Evolutionary conservation across 768 basidiomycete species (phyloP), one percentile per base, ranked within the genome.

Genomic region (Xerocomellus chrysenteron): DNA sequence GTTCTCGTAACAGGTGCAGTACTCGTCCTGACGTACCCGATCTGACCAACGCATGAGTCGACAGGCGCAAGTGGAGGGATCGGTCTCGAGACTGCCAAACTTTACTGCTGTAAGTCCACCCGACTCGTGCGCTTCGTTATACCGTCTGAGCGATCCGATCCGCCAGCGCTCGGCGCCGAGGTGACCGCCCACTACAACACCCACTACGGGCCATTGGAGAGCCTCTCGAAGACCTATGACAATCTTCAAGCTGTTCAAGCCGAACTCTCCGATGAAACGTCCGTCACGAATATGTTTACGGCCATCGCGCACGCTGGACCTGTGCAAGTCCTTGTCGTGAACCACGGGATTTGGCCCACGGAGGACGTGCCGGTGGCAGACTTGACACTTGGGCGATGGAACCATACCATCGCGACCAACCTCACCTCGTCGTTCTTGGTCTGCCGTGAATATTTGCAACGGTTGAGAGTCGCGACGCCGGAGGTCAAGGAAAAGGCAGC

Each of bases 41-140:
- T 50, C 30, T 46, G 37, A 49, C 33, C 50, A 17, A 56, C 33
- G 7, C 32, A 16, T 48, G 35, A 28, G 47, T 50, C 28, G 17
- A 47, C 66, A 85, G 89, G 89, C 47, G 87, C 88, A 2, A 88
- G 84, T 61, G 88, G 88, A 4, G 88, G 87, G 1, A 90, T 92
- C 36, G 89, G 89, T 10, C 74, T 88, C 1, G 84, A 81, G 61
- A 87, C 84, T 4, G 76, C 77, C 16, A 75, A 75, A 13, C 65
- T 80, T 0, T 90, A 84, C 65, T 76, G 85, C 33, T 75, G 87
- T 84, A 55, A 65, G 75, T 73, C 30, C 49, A 12, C 2, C 0
- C 17, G 0, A 11, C 24, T 2, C 24, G 6, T 6, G 6, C n/a
- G 4, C 35, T n/a, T 40, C 26, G 5, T 44, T 2, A 13, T 10